A percentile compares a stretch with the other conserved stretches of the same genome.
Evolutionary conservation across 441 rosid genomes (phyloP).

Genomic region (Rhodomyrtus psidioides): DNA sequence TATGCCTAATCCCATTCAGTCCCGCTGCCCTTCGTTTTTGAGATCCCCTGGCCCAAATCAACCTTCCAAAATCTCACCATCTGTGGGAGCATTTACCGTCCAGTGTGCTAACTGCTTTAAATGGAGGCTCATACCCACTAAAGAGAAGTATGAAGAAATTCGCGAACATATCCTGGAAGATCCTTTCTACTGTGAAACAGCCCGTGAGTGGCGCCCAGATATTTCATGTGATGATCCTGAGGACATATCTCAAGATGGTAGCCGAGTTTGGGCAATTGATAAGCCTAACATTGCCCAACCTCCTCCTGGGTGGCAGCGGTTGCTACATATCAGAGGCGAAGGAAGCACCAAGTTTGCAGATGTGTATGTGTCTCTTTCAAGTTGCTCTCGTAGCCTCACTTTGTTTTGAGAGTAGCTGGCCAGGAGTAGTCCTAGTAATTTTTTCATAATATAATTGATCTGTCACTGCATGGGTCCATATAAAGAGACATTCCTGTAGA

Average conservation of each 20-base stretch:
- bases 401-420: not conserved
- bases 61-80: constrained; percentile 39
- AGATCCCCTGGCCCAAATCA: constrained; percentile 16
- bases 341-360: constrained; percentile 90
- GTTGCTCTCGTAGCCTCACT: not conserved
- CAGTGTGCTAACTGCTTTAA: constrained; percentile 85
- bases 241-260: constrained; percentile 86
- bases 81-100: constrained; percentile 83
- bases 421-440: not conserved
- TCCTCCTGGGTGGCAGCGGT: constrained; percentile 86
- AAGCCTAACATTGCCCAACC: constrained; percentile 88
- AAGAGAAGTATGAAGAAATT: constrained; percentile 83
- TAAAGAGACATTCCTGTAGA: not conserved
- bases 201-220: constrained; percentile 75
- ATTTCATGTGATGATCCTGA: constrained; percentile 69
- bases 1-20: constrained; percentile 17
- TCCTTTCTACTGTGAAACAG: constrained; percentile 66
- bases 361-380: constrained; percentile 46
- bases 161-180: constrained; percentile 65
- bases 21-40: constrained; percentile 13
- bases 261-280: constrained; percentile 93
- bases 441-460: not conserved
- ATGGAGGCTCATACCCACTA: constrained; percentile 89
- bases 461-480: not conserved
- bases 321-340: constrained; percentile 69